Base-by-base conservation (phyloP, 768 basidiomycete species). In the Lactifluus hygrophoroides region DNA sequence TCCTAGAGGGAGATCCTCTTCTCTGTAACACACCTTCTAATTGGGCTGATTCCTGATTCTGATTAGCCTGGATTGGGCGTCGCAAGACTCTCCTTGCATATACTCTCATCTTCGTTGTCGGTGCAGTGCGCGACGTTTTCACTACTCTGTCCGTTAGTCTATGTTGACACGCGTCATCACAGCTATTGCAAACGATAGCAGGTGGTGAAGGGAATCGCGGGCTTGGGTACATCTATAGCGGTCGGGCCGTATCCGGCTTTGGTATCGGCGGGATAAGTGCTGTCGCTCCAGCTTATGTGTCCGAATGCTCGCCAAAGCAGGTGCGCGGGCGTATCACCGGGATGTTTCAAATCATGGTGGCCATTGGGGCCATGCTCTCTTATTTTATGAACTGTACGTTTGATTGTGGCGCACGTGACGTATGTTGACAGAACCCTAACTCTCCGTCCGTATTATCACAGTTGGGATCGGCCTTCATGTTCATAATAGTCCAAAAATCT, bases 271-370 rank as follows among this genome's bases (percentile, higher is more conserved):
- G 78, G 6, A 90, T 93, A 64, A 89, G 81, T 19, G 82, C 85
- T n/a, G 85, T 92, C 3, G 84, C 90, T 1, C 93, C 91, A 5
- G 84, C 89, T 0, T 94, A 82, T 67, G 90, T 93, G 21, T 85
- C 88, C 10, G 93, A 94, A 69, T 91, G 90, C 69, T 79, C 85
- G 2, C 93, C 93, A 5, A 94, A 92, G 68, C 78, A 89, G 21
- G 87, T 91, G 6, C 85, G 92, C 60, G 91, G 90, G 6, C 79
- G 88, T 49, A 89, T 93, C 63, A 91, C 88, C 0, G 90, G 90
- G 44, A 67, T 88, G 32, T 92, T 92, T 78, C 91, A 93, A 69
- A 82, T 94, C 69, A 85, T 90, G 81, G 90, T 89, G 21, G 87
- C 89, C 23, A 75, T 82, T 50, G 91, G 90, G 52, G 90, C 90